These are phyloP conservation scores for Pestalotiopsis sp. DNA, from an alignment of 2,329 filamentous ascomycete species.

Conservation along the genomic window DNA sequence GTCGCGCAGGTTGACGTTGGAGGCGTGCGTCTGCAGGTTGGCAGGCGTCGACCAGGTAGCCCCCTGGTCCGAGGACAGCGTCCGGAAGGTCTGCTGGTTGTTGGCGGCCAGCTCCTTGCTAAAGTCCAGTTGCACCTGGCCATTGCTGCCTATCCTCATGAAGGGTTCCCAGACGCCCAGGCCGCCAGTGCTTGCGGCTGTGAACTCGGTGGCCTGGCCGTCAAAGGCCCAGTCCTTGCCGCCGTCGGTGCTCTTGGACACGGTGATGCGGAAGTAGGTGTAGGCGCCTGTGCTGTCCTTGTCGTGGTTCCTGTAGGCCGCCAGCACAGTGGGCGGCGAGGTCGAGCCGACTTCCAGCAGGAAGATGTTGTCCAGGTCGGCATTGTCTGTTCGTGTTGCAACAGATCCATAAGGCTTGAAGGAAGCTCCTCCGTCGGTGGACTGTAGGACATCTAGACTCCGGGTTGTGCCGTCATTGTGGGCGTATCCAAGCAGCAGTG, in stretches of 20 bases:
- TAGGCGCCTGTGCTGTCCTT: constrained; percentile 30
- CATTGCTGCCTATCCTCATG: constrained; percentile 37
- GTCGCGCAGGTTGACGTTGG: constrained; percentile 31
- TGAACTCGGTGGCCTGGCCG: constrained; percentile 39
- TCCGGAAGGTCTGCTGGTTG: constrained; percentile 45
- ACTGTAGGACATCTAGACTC: constrained; percentile 35
- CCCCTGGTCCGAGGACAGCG: constrained; percentile 36
- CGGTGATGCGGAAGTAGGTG: constrained; percentile 42
- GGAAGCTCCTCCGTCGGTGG: constrained; percentile 36
- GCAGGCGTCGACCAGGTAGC: constrained; percentile 36
- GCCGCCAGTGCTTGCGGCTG: constrained; percentile 22
- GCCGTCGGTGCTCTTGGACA: constrained; percentile 30
- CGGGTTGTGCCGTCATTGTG: constrained; percentile 30
- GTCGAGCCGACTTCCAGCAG: constrained; percentile 35
- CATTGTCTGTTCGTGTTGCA: constrained; percentile 29
- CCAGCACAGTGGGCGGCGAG: constrained; percentile 34
- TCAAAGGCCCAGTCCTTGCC: constrained; percentile 37
- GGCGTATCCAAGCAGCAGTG: constrained; percentile 40
- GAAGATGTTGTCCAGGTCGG: constrained; percentile 44
- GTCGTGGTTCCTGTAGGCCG: constrained; percentile 46
- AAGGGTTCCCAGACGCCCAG: constrained; percentile 46
- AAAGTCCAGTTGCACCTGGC: constrained; percentile 42
- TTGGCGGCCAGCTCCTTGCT: constrained; percentile 42
- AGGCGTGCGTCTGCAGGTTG: constrained; percentile 34
- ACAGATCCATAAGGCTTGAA: constrained; percentile 39